Percentiles rank a stretch among this genome's conserved stretches.
Evolutionary conservation across 805 yeast genomes (phyloP).

Genomic region (Nakazawaea wickerhamii): DNA sequence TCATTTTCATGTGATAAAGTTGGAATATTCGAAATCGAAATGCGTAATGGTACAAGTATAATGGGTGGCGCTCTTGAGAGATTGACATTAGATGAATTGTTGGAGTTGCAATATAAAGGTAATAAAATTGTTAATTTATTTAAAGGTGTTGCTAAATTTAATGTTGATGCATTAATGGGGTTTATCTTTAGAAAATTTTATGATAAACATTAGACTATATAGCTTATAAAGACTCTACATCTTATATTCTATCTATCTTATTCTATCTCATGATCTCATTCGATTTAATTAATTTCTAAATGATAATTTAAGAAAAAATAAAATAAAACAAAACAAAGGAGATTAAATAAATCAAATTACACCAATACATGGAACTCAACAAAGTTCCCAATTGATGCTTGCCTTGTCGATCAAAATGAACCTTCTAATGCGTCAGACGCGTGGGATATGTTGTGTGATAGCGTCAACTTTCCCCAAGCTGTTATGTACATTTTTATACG

Average conservation of each 20-base stretch:
- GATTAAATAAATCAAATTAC: not conserved
- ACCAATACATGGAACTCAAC: not conserved
- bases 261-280: no score
- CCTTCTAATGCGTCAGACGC: constrained; percentile 16
- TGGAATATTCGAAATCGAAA: constrained; percentile 70
- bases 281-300: no score
- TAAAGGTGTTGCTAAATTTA: constrained; percentile 62
- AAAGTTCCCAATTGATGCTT: not conserved
- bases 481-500: constrained; percentile 34
- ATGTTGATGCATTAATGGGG: constrained; percentile 60
- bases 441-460: constrained; percentile 28
- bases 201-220: constrained; percentile 39
- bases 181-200: constrained; percentile 75
- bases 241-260: no score
- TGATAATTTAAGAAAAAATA: no score
- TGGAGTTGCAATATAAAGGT: constrained; percentile 70
- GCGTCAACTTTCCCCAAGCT: constrained; percentile 45
- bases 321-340: no score
- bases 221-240: no score
- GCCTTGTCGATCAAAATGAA: constrained; percentile 1
- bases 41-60: constrained; percentile 65
- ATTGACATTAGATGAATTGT: constrained; percentile 64
- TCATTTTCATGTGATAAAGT: constrained; percentile 71
- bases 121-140: constrained; percentile 49
- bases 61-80: constrained; percentile 53